Base-by-base conservation (phyloP, 2,329 filamentous ascomycete species). In the Graphiopsis chlorocephala region DNA sequence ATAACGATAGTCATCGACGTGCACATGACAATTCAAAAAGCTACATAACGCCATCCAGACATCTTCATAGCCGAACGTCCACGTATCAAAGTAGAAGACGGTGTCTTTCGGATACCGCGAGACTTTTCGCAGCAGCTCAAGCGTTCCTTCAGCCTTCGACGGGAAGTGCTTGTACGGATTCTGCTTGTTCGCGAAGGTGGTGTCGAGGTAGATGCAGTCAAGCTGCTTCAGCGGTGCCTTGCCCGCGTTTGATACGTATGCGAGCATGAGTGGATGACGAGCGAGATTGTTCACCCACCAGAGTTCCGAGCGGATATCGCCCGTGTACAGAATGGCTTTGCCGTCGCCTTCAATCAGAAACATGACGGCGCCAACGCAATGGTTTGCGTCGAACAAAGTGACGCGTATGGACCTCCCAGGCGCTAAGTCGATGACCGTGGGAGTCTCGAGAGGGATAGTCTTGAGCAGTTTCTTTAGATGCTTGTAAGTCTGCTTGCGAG, bases 61-160 rank as follows among this genome's bases (percentile, higher is more conserved):
- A 61, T 96, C 90, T 74, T 98, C 93, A 68, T 97, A 97, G 0
- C 91, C 91, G 73, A 95, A 95, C 0, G 94, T 97, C 93, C 93
- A 97, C 0, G 92, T 86, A 64, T 93, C 86, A 53, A 98, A 84
- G 75, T 96, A 90, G 72, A 97, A 97, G 0, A 90, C 76, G 0
- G 92, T 96, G 45, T 92, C 86, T 1, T 80, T 67, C 0, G 93
- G 89, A 74, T 94, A 96, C 26, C 79, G 73, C 0, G 79, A 76
- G 6, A 97, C 83, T 69, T 92, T 90, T 4, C 80, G 78, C 1
- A 97, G 72, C 0, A 97, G 82, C 72, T 97, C 91, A 0, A 79
- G 79, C 12, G 97, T 80, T 0, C 93, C 93, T 61, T 94, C 86
- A 0, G 89, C 87, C 74, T 97, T 89, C 14, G 85, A 81, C 6